These are phyloP conservation scores for Plasmodiophora brassicae DNA, from an alignment of 208 protist species.

Conservation along the genomic window DNA sequence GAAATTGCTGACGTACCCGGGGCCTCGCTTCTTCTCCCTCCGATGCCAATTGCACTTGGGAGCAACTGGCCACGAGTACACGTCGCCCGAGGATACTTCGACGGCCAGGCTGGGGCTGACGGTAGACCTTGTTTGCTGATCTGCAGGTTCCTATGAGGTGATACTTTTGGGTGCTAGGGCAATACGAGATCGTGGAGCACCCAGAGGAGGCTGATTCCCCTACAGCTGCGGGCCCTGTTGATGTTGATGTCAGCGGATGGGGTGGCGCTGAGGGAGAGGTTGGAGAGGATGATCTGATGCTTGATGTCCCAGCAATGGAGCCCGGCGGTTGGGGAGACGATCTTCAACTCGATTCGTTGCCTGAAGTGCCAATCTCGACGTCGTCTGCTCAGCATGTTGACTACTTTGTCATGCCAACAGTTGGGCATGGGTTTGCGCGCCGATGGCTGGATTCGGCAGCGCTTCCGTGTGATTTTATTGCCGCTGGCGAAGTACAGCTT, in stretches of 20 bases:
- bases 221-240: too few species aligned
- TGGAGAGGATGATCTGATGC: too few species aligned
- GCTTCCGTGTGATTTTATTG: neutral
- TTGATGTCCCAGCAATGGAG: too few species aligned
- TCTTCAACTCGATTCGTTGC: neutral
- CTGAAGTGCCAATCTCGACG: neutral
- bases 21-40: neutral
- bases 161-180: too few species aligned
- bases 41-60: neutral
- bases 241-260: too few species aligned
- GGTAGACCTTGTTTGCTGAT: too few species aligned
- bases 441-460: neutral
- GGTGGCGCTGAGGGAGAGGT: too few species aligned
- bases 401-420: constrained; percentile 5
- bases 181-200: too few species aligned
- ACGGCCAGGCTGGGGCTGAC: too few species aligned
- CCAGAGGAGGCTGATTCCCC: too few species aligned
- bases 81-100: neutral
- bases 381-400: neutral
- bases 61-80: neutral
- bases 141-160: too few species aligned
- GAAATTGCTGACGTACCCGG: neutral
- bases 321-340: neutral
- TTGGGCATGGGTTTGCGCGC: neutral
- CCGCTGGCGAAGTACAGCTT: neutral